A percentile compares a stretch with the other conserved stretches of the same genome.
phyloP scores from a whole-genome alignment of 1,139 yeast genomes.

The Yamadazyma pseudoaaseri region DNA sequence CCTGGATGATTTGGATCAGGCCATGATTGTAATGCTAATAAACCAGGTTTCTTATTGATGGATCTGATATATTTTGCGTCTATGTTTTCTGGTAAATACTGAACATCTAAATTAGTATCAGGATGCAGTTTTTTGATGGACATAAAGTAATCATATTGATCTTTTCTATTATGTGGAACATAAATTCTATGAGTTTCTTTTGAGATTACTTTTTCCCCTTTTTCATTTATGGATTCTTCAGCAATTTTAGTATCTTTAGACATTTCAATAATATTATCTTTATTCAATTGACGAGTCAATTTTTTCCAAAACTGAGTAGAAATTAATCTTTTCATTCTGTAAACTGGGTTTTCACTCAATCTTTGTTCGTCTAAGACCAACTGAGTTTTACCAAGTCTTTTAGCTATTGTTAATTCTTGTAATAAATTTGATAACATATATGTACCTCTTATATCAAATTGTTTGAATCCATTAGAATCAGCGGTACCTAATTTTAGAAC shows the following conservation, averaged over 20 bases:
- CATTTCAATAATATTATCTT: slow-evolving; percentile 62
- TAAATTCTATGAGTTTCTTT: slow-evolving; percentile 69
- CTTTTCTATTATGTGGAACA: slow-evolving; percentile 66
- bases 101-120: slow-evolving; percentile 68
- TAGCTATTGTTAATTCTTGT: slow-evolving; percentile 88
- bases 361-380: slow-evolving; percentile 81
- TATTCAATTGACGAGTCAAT: slow-evolving; percentile 71
- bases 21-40: slow-evolving; percentile 75
- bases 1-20: slow-evolving; percentile 48
- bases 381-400: slow-evolving; percentile 72
- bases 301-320: slow-evolving; percentile 78
- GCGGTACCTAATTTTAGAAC: slow-evolving; percentile 80
- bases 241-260: slow-evolving; percentile 78
- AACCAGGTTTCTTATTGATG: slow-evolving; percentile 80
- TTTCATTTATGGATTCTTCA: slow-evolving; percentile 47
- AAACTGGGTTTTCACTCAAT: slow-evolving; percentile 85
- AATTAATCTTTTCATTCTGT: slow-evolving; percentile 71
- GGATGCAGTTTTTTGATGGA: slow-evolving; percentile 56
- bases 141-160: slow-evolving; percentile 70
- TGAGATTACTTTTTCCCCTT: slow-evolving; percentile 27
- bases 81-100: slow-evolving; percentile 60
- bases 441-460: slow-evolving; percentile 79
- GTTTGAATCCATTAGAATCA: slow-evolving; percentile 76
- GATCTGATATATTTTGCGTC: slow-evolving; percentile 74
- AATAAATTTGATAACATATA: slow-evolving; percentile 85